Evolutionary conservation across 225 moss, liverwort and hornwort species (phyloP), one percentile per base, ranked within the genome.

Genomic region (Climacium dendroides): DNA sequence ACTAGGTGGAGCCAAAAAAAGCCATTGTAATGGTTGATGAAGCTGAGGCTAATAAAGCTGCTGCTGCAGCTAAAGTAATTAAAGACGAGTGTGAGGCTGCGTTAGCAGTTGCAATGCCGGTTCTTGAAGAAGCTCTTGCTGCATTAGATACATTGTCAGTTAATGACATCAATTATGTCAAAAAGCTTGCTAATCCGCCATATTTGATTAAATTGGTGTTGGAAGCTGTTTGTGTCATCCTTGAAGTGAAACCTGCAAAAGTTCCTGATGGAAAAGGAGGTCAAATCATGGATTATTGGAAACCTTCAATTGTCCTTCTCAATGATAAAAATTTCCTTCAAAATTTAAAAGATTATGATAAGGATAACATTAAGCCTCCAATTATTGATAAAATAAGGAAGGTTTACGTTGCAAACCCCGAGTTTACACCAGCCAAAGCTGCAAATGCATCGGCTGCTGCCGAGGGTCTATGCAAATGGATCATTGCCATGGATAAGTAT

Each of bases 391-490:
- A 96, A 85, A 93, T 98, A 61, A 80, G 98, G 66, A 93, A 97
- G 64, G 87, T 92, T 1, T 96, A 98, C 19, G 79, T 96, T 60
- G 91, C 88, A 19, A 98, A 98, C 39, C 92, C 94, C 0, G 97
- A 98, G 69, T 98, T 98, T 39, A 98, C 98, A 41, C 94, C 98
- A 3, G 89, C 92, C 11, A 98, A 98, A 65, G 98, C 98, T 37
- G 97, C 98, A 5, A 96, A 98, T 89, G 98, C 98, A 3, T 98
- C 98, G 1, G 91, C 96, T 58, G 98, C 98, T 34, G 98, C 98
- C 1, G 98, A 98, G 79, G 98, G 98, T 24, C 65, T 98, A 15
- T 98, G 98, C 85, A 97, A 97, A 90, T 98, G 98, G 98, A 96
- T 98, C 23, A 90, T 96, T 76, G 97, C 98, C 0, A 98, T 98